phyloP scores from a whole-genome alignment of 148 eudicot genomes.

The Camellia japonica region DNA sequence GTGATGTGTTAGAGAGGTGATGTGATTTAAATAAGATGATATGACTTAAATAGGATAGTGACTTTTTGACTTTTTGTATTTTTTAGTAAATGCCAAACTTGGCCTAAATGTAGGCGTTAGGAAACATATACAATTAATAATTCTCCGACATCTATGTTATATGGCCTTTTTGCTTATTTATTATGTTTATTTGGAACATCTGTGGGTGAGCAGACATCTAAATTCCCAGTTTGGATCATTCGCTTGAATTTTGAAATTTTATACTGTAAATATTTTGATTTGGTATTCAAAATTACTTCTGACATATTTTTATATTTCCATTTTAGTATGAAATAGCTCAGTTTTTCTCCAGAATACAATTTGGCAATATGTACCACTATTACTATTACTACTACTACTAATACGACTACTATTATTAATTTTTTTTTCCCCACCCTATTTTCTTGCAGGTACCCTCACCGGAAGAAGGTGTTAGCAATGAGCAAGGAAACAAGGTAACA shows the following conservation, averaged over 20 bases:
- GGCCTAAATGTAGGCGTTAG: not conserved
- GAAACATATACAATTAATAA: not conserved
- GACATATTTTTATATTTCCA: too few species aligned
- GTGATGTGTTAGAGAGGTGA: too few species aligned
- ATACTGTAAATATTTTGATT: not conserved
- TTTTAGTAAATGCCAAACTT: too few species aligned
- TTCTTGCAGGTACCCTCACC: slow-evolving; percentile 4
- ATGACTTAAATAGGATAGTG: too few species aligned
- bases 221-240: not conserved
- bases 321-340: not conserved
- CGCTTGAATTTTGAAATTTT: not conserved
- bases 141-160: not conserved
- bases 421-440: not conserved
- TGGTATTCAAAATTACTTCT: not conserved
- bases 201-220: not conserved
- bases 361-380: not conserved
- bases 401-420: not conserved
- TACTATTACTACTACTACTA: not conserved
- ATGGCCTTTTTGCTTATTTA: not conserved
- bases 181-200: not conserved
- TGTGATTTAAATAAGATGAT: too few species aligned
- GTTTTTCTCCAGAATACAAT: too few species aligned
- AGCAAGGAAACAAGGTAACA: slow-evolving; percentile 6
- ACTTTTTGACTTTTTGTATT: too few species aligned
- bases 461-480: slow-evolving; percentile 9